Evolutionary conservation across 1,284 basidiomycete species (phyloP).

Genomic region (Retiboletus flavoniger): DNA sequence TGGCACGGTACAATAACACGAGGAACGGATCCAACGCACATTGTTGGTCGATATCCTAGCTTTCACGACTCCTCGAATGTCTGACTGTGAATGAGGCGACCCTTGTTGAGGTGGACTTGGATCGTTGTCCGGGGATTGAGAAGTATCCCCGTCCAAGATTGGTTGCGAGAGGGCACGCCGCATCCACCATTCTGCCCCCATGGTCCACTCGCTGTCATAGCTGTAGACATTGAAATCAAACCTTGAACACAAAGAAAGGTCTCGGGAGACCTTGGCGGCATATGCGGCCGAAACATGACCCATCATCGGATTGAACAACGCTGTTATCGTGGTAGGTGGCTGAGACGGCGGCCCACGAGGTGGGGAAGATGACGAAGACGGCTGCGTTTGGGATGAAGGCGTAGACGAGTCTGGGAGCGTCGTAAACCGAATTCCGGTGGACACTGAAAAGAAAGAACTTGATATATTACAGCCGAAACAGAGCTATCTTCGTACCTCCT

Average conservation of each 20-base stretch:
- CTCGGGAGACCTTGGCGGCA: constrained; percentile 81
- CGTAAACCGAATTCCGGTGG: constrained; percentile 90
- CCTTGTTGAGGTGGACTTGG: constrained; percentile 8
- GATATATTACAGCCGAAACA: background rate
- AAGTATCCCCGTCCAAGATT: constrained; percentile 8
- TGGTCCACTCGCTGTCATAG: constrained; percentile 93
- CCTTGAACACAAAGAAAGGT: constrained; percentile 86
- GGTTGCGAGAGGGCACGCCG: constrained; percentile 43
- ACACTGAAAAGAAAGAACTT: constrained; percentile 54
- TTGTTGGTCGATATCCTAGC: constrained; percentile 85
- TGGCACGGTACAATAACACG: constrained; percentile 1
- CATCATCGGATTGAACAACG: constrained; percentile 95
- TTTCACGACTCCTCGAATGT: constrained; percentile 84
- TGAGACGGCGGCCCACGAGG: constrained; percentile 48
- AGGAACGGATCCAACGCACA: constrained; percentile 45
- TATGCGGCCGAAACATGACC: constrained; percentile 93
- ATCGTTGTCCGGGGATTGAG: background rate
- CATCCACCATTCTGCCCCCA: constrained; percentile 95
- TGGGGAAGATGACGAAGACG: constrained; percentile 37
- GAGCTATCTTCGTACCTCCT: constrained; percentile 55
- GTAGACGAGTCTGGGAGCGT: constrained; percentile 80
- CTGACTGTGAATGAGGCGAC: constrained; percentile 23
- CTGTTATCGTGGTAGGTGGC: constrained; percentile 91
- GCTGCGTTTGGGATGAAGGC: constrained; percentile 54
- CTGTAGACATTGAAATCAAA: constrained; percentile 98